Evolutionary conservation across 2,329 filamentous ascomycete species (phyloP), one percentile per base, ranked within the genome.

Genomic region (Pezicula rhizophila): DNA sequence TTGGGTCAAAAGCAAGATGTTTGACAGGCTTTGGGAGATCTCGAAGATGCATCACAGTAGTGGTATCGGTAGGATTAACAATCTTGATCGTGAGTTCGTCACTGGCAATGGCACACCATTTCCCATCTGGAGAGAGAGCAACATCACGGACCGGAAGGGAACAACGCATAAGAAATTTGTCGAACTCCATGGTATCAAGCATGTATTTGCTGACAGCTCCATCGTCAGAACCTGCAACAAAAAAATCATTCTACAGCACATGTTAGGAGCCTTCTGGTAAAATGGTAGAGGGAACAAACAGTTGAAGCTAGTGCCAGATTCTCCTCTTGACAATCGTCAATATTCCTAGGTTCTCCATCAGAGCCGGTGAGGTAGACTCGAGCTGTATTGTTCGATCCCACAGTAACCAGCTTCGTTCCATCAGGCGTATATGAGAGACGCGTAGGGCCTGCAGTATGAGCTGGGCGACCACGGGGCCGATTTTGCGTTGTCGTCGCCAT

Each of bases 91-190:
- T 87, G 50, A 96, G 74, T 67, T 99, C 93, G 66, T 97, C 95
- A 74, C 91, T 96, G n/a, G 91, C 90, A 23, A 97, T 89, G 26
- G 93, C 93, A 56, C 85, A 88, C 91, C 90, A 97, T 60, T 87
- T 79, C 0, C 80, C 78, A 64, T 97, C 87, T 2, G 82, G 79
- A 2, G 89, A 91, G 12, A 99, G 73, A 4, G 88, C 84, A 46
- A 99, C 75, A 65, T 96, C 90, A 61, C 93, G 81, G 28, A 96
- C 81, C 0, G 93, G 89, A 2, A 96, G 73, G n/a, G 89, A 84
- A 50, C 85, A 88, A 55, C 93, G 84, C 23, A 90, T 78, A 45
- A 99, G 78, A 56, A 95, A 86, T 51, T 85, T 84, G 53, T 95
- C 88, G 69, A 95, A 89, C 25, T 74, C 68, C 60, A 84, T 84